Evolutionary conservation across 148 eudicot genomes (phyloP).

Genomic region (Rhododendron simsii): DNA sequence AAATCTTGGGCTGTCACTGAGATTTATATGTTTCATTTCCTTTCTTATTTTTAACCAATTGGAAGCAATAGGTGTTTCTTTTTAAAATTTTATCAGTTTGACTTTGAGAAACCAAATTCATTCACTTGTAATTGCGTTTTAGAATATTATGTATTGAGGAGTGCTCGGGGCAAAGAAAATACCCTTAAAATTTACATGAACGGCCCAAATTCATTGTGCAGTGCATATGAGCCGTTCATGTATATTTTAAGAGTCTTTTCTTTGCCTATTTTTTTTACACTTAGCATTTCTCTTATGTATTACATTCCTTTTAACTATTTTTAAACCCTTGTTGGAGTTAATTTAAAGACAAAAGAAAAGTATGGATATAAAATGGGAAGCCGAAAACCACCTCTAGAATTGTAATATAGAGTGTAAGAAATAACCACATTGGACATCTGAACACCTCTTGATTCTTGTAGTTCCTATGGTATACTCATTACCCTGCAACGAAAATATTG

Average conservation of each 20-base stretch:
- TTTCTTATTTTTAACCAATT: not conserved
- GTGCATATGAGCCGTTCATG: too few relatives aligned
- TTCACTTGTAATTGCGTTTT: not conserved
- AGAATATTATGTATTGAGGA: not conserved
- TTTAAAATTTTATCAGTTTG: not conserved
- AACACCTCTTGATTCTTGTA: not conserved
- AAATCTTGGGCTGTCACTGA: too few relatives aligned
- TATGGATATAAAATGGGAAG: not conserved
- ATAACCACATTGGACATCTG: not conserved
- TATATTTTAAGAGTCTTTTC: too few relatives aligned
- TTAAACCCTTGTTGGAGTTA: too few relatives aligned
- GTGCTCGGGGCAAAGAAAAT: too few relatives aligned
- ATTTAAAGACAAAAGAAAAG: too few relatives aligned
- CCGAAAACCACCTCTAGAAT: not conserved
- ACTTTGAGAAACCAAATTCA: not conserved
- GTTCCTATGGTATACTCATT: too few relatives aligned
- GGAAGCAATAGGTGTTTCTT: not conserved
- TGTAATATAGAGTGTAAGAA: not conserved
- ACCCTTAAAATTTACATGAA: too few relatives aligned
- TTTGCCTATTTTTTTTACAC: too few relatives aligned
- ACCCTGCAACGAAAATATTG: too few relatives aligned
- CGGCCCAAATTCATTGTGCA: too few relatives aligned
- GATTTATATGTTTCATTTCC: not conserved
- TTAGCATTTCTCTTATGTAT: not conserved
- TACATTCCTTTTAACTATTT: not conserved